Evolutionary conservation across 2,329 filamentous ascomycete genomes (phyloP).

Genomic region (Aspergillus pseudonomiae): DNA sequence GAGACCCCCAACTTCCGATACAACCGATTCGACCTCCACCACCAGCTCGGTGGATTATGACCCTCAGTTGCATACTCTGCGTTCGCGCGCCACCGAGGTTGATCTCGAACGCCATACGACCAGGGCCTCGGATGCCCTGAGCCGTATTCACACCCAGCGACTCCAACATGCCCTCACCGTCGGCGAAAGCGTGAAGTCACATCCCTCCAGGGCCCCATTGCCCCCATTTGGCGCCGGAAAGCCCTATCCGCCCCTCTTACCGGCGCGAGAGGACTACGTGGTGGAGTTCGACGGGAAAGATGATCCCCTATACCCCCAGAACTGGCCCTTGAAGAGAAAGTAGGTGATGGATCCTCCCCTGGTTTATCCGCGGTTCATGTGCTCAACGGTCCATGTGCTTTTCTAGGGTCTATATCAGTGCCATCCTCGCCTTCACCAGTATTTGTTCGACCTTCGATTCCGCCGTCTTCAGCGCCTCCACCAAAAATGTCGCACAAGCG

Average conservation of each 20-base stretch:
- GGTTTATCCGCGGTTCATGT: neutral
- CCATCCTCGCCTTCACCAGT: slow-evolving; percentile 22
- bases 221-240: slow-evolving; percentile 45
- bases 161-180: slow-evolving; percentile 44
- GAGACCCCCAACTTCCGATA: slow-evolving; percentile 7
- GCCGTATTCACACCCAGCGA: slow-evolving; percentile 36
- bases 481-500: slow-evolving; percentile 52
- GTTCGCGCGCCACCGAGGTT: slow-evolving; percentile 35
- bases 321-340: slow-evolving; percentile 55
- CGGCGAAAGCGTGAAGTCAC: slow-evolving; percentile 32
- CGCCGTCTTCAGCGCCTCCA: slow-evolving; percentile 70
- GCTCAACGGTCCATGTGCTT: neutral
- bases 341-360: slow-evolving; percentile 20
- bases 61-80: slow-evolving; percentile 29
- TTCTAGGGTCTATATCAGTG: slow-evolving; percentile 25
- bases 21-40: slow-evolving; percentile 21
- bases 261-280: slow-evolving; percentile 57
- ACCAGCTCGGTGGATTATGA: slow-evolving; percentile 33
- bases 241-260: slow-evolving; percentile 54
- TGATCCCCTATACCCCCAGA: slow-evolving; percentile 57
- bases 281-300: slow-evolving; percentile 56
- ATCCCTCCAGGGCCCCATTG: slow-evolving; percentile 26
- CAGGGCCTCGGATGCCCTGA: slow-evolving; percentile 27
- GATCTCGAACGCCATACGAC: slow-evolving; percentile 34
- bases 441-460: slow-evolving; percentile 50